Evolutionary conservation across 2,329 filamentous ascomycete genomes (phyloP).

Genomic region (Ophiostoma sp.): DNA sequence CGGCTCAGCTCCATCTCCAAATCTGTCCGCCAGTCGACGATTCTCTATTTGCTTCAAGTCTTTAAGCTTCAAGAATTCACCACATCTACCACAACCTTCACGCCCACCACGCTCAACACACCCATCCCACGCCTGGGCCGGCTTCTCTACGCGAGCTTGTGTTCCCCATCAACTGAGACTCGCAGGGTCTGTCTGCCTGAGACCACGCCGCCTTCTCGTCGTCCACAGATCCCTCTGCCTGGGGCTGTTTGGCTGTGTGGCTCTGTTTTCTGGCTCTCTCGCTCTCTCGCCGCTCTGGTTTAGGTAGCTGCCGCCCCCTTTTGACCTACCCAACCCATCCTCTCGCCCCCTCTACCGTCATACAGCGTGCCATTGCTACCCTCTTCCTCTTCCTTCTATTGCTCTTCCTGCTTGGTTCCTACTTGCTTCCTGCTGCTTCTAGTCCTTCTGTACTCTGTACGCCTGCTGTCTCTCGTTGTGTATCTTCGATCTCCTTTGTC

Average conservation of each 20-base stretch:
- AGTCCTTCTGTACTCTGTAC: not conserved
- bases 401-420: not conserved
- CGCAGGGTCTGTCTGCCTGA: conserved; percentile 14
- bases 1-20: not conserved
- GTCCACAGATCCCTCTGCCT: not conserved
- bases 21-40: not conserved
- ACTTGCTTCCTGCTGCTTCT: not conserved
- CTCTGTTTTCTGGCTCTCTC: not conserved
- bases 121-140: conserved; percentile 13
- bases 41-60: not conserved
- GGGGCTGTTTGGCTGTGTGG: not conserved
- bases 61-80: not conserved
- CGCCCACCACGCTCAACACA: not conserved
- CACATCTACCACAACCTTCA: not conserved
- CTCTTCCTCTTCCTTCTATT: conserved; percentile 7
- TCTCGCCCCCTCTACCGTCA: not conserved
- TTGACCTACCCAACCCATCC: not conserved
- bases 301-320: not conserved
- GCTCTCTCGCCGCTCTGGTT: not conserved
- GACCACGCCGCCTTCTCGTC: not conserved
- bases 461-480: not conserved
- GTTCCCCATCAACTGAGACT: conserved; percentile 27
- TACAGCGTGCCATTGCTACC: not conserved
- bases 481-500: conserved; percentile 13
- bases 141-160: conserved; percentile 29